Evolutionary conservation across 305 asterid species (phyloP).

Genomic region (Fraxinus paxiana): DNA sequence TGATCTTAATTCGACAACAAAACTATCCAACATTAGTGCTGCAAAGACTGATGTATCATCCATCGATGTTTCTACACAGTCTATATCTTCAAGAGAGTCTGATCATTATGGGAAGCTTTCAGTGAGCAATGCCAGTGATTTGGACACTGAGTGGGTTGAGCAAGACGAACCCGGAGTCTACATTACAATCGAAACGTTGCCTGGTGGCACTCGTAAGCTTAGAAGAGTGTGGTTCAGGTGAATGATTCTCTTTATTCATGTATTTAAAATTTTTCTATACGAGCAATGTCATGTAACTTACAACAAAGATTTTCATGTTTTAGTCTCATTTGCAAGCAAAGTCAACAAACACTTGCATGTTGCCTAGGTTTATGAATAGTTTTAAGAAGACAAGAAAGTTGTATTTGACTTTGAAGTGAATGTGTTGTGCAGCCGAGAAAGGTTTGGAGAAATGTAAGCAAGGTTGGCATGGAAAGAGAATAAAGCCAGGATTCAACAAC

Average conservation of each 20-base stretch:
- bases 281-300: background rate
- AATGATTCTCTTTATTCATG: constrained; percentile 23
- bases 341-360: background rate
- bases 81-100: constrained; percentile 71
- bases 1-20: constrained; percentile 54
- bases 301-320: background rate
- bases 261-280: background rate
- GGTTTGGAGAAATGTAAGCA: constrained; percentile 81
- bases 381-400: background rate
- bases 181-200: constrained; percentile 73
- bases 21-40: constrained; percentile 60
- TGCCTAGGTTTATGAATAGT: background rate
- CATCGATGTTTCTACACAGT: constrained; percentile 68
- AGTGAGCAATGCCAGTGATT: constrained; percentile 81
- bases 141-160: constrained; percentile 93
- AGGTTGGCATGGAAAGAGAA: constrained; percentile 90
- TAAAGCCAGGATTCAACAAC: constrained; percentile 68
- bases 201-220: constrained; percentile 80
- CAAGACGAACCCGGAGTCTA: constrained; percentile 97
- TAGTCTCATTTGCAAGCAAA: background rate
- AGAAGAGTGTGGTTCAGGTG: constrained; percentile 89
- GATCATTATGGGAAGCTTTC: constrained; percentile 86
- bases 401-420: constrained; percentile 25
- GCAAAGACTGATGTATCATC: constrained; percentile 64
- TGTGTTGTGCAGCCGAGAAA: constrained; percentile 68